Percentiles rank a stretch among this genome's conserved stretches.
These are phyloP conservation scores for Tympanopsis confertula DNA, from an alignment of 2,329 filamentous ascomycete genomes.

Conservation along the genomic window DNA sequence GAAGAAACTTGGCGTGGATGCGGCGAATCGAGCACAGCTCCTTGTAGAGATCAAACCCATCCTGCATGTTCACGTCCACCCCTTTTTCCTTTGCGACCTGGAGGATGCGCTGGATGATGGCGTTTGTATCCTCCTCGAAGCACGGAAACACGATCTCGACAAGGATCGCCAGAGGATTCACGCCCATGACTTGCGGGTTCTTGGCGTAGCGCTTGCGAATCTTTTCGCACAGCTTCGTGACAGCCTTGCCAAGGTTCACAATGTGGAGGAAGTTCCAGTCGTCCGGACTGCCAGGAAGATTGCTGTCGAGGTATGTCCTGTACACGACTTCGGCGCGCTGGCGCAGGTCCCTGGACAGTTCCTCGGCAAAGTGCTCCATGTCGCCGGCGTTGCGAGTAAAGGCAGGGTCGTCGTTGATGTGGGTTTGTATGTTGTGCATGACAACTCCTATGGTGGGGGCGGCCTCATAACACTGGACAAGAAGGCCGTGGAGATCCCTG, in stretches of 20 bases:
- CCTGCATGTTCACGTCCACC: constrained; percentile 54
- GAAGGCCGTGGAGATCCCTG: constrained; percentile 55
- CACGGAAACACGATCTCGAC: constrained; percentile 55
- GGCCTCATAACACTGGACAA: constrained; percentile 66
- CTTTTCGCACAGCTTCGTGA: constrained; percentile 54
- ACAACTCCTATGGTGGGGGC: constrained; percentile 70
- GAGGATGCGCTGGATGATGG: constrained; percentile 54
- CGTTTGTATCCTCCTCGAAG: constrained; percentile 57
- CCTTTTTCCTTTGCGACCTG: constrained; percentile 43
- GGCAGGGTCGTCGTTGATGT: constrained; percentile 52
- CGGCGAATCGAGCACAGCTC: constrained; percentile 56
- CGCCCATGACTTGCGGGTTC: constrained; percentile 56
- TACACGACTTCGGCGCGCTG: constrained; percentile 53
- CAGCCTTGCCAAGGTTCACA: constrained; percentile 56
- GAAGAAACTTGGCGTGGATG: constrained; percentile 36
- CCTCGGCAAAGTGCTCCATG: constrained; percentile 44
- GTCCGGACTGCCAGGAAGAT: constrained; percentile 51
- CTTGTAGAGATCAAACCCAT: constrained; percentile 63
- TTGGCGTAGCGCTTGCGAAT: constrained; percentile 64
- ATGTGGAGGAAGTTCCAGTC: constrained; percentile 62
- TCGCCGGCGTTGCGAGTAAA: constrained; percentile 48
- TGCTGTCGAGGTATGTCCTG: constrained; percentile 46
- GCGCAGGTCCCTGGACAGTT: constrained; percentile 45
- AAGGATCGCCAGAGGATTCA: constrained; percentile 33
- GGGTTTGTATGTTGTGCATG: constrained; percentile 55